Percentiles rank a stretch among this genome's conserved stretches.
phyloP scores from a whole-genome alignment of 2,329 filamentous ascomycete species.

The Mycocentrospora acerina region DNA sequence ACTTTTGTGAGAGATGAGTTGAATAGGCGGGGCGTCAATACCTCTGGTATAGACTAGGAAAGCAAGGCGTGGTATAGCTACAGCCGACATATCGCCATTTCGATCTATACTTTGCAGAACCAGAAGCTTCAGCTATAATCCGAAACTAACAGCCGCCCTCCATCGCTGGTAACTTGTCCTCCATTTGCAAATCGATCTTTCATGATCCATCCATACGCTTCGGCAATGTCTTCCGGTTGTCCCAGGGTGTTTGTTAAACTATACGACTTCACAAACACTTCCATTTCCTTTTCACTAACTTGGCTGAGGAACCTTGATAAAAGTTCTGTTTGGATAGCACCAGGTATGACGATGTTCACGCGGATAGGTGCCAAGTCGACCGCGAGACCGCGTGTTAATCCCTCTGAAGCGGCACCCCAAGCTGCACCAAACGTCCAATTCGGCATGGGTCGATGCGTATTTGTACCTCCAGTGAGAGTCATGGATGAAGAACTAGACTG shows the following conservation, averaged over 20 bases:
- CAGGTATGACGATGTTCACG: slow-evolving; percentile 47
- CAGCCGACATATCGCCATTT: too few relatives aligned
- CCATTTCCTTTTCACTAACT: slow-evolving; percentile 14
- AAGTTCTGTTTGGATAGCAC: slow-evolving; percentile 46
- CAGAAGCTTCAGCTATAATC: too few relatives aligned
- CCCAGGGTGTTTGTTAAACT: slow-evolving; percentile 28
- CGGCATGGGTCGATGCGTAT: slow-evolving; percentile 35
- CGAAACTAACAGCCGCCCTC: too few relatives aligned
- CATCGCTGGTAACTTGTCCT: slow-evolving; percentile 35
- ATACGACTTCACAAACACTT: slow-evolving; percentile 15
- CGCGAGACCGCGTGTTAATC: slow-evolving; percentile 41
- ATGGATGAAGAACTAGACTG: slow-evolving; percentile 39
- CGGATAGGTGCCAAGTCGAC: slow-evolving; percentile 47
- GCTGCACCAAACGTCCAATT: slow-evolving; percentile 36
- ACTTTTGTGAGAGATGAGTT: slow-evolving; percentile 3
- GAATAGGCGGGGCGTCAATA: too few relatives aligned
- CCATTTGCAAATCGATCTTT: slow-evolving; percentile 46
- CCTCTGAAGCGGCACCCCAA: slow-evolving; percentile 29
- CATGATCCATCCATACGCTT: slow-evolving; percentile 50
- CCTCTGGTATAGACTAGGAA: too few relatives aligned
- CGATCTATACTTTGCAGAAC: too few relatives aligned
- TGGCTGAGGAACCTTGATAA: slow-evolving; percentile 27
- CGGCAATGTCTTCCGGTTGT: slow-evolving; percentile 42
- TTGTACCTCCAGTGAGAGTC: slow-evolving; percentile 45
- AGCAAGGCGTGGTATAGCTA: too few relatives aligned